Base-by-base conservation (phyloP, 495 filamentous ascomycete species). In the Podospora pseudocomata region DNA sequence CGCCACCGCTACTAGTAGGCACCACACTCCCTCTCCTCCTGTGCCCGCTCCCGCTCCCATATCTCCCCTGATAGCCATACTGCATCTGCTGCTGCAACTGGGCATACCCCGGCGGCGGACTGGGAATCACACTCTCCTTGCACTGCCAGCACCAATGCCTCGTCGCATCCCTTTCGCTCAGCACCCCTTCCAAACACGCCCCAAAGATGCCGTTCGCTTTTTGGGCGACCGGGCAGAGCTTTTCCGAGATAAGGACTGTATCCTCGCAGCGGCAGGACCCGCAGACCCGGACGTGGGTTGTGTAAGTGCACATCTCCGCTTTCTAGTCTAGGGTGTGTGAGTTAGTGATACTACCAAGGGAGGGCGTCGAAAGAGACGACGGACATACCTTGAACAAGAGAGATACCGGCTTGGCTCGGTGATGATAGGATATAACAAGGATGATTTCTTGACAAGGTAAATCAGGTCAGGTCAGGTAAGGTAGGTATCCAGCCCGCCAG, bases 211-310 rank as follows among this genome's bases (percentile, higher is more conserved):
- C 61, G 2, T 28, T 63, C 7, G 27, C 73, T 49, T 57, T 65
- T 18, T 69, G 68, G n/a, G 77, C 80, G 0, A 60, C 60, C 5
- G 66, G 63, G 63, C 81, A 83, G 30, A 75, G 72, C 60, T 75
- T 70, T 44, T 83, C 81, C 15, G 81, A 82, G 26, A 83, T 81
- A 53, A 83, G 76, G 7, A 83, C 74, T 2, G 76, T 81, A 27
- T 81, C 78, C 61, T 82, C 79, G 30, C 65, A 60, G 39, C 74
- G 60, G 68, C 81, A 83, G 49, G 70, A 49, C 56, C 66, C 65
- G 70, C 81, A 83, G 62, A 78, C 65, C 49, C 77, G 76, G 44
- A 82, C 60, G 71, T 83, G 81, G 28, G 70, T 77, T 19, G 76
- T 76, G 73, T 80, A 83, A 68, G 70, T 76, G 67, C 81, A 83